A percentile compares a stretch with the other conserved stretches of the same genome.
These are phyloP conservation scores for Arctium minus DNA, from an alignment of 129 eudicot species.

Conservation along the genomic window DNA sequence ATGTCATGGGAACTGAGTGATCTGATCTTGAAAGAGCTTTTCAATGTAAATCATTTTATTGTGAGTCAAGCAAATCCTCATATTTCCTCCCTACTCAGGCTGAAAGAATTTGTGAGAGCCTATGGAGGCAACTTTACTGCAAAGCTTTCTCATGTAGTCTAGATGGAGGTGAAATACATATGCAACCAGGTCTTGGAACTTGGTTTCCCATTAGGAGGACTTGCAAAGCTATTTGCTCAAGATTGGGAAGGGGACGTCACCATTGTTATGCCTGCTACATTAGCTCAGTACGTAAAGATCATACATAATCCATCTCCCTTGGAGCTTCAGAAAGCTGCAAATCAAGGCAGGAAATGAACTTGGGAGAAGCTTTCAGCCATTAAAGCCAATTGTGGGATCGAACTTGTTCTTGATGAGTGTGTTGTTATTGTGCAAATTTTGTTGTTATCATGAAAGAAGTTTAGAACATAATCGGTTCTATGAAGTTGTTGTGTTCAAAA, in stretches of 20 bases:
- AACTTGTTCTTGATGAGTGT: conserved; percentile 84
- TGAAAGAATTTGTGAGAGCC: conserved; percentile 74
- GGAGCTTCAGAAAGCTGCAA: conserved; percentile 81
- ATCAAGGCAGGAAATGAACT: conserved; percentile 87
- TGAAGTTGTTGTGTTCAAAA: too few species aligned
- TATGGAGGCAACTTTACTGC: conserved; percentile 92
- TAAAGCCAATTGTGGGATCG: conserved; percentile 90
- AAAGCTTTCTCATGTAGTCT: conserved; percentile 83
- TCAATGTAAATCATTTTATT: conserved; percentile 89
- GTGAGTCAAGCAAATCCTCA: conserved; percentile 98
- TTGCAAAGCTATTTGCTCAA: conserved; percentile 90
- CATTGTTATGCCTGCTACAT: conserved; percentile 93
- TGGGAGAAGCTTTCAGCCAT: conserved; percentile 97
- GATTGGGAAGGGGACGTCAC: conserved; percentile 99
- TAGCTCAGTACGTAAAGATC: conserved; percentile 82
- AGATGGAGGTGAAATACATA: conserved; percentile 95
- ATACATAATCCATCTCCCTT: conserved; percentile 75
- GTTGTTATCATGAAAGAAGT: too few species aligned
- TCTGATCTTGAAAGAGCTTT: conserved; percentile 88
- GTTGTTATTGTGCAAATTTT: too few species aligned
- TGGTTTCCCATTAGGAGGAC: conserved; percentile 90
- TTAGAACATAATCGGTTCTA: too few species aligned
- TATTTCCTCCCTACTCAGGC: conserved; percentile 72
- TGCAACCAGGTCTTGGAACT: conserved; percentile 90
- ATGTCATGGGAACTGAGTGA: too few species aligned